phyloP scores from a whole-genome alignment of 1,284 basidiomycete genomes.

The Apiotrichum sp. region DNA sequence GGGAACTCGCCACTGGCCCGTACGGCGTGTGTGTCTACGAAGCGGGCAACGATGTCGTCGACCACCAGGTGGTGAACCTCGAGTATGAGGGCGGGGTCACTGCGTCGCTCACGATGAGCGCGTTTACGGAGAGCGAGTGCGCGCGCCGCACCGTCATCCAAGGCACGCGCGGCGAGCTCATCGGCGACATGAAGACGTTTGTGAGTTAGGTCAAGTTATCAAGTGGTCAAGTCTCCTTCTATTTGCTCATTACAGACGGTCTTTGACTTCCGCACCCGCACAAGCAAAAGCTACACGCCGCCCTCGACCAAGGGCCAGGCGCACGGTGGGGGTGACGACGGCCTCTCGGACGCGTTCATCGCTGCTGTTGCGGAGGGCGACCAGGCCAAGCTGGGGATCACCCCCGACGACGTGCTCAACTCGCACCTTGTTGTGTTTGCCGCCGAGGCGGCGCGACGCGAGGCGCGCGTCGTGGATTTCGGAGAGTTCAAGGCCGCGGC shows the following conservation, averaged over 20 bases:
- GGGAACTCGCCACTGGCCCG: conserved; percentile 58
- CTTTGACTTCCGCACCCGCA: conserved; percentile 63
- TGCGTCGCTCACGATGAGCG: conserved; percentile 69
- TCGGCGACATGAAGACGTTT: conserved; percentile 70
- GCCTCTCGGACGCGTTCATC: conserved; percentile 65
- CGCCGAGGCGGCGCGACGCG: conserved; percentile 65
- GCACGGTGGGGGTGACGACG: conserved; percentile 74
- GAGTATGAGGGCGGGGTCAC: conserved; percentile 71
- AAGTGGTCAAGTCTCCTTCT: too few species aligned
- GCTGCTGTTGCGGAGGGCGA: conserved; percentile 56
- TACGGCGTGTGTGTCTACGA: conserved; percentile 80
- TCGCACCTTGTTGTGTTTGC: conserved; percentile 79
- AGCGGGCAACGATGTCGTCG: conserved; percentile 69
- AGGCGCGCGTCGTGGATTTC: conserved; percentile 60
- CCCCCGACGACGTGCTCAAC: conserved; percentile 61
- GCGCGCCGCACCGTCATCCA: conserved; percentile 69
- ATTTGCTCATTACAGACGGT: conserved; percentile 47
- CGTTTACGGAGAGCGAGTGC: conserved; percentile 54
- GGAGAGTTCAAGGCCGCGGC: conserved; percentile 30
- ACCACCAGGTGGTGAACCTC: conserved; percentile 76
- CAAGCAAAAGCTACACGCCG: conserved; percentile 53
- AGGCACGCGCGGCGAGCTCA: conserved; percentile 72
- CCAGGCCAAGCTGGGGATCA: conserved; percentile 59
- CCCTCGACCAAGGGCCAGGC: conserved; percentile 49
- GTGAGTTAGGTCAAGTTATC: conserved; percentile 26